phyloP scores from a whole-genome alignment of 179 eudicot species.

The Carnegiea gigantea region DNA sequence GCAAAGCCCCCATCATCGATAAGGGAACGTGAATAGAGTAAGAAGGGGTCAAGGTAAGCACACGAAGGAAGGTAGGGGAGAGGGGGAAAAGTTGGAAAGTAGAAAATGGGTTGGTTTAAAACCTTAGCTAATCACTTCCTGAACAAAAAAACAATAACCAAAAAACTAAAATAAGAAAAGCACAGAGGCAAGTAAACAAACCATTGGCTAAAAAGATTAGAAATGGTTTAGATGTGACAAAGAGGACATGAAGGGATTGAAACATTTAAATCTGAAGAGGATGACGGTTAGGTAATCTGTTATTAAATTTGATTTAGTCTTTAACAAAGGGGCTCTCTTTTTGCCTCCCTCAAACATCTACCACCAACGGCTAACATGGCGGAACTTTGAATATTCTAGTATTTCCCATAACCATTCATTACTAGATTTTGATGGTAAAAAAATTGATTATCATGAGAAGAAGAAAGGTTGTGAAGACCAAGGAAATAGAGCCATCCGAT shows the following conservation, averaged over 20 bases:
- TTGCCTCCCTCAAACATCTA: conserved; percentile 54
- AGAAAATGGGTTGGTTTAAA: conserved; percentile 40
- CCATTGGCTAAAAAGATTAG: conserved; percentile 37
- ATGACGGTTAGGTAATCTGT: conserved; percentile 67
- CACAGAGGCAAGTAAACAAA: conserved; percentile 50
- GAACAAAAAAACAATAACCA: conserved; percentile 29
- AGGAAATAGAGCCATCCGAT: conserved; percentile 31
- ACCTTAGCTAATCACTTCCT: conserved; percentile 54
- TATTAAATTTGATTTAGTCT: conserved; percentile 27
- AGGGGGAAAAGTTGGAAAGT: conserved; percentile 35
- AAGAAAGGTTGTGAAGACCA: conserved; percentile 41
- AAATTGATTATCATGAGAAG: conserved; percentile 22
- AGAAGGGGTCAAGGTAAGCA: conserved; percentile 35
- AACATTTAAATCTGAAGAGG: conserved; percentile 46
- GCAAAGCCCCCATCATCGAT: conserved; percentile 80
- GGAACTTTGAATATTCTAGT: conserved; percentile 32
- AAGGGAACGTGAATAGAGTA: conserved; percentile 28
- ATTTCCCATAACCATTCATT: conserved; percentile 13
- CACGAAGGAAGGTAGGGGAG: conserved; percentile 27
- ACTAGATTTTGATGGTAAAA: conserved; percentile 20
- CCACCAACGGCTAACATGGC: conserved; percentile 53
- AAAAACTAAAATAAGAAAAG: conserved; percentile 26
- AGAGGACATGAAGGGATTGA: conserved; percentile 34
- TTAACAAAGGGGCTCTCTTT: conserved; percentile 72
- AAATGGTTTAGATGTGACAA: conserved; percentile 48